These are phyloP conservation scores for Alternaria brassicae DNA, from an alignment of 2,329 filamentous ascomycete species.

Conservation along the genomic window DNA sequence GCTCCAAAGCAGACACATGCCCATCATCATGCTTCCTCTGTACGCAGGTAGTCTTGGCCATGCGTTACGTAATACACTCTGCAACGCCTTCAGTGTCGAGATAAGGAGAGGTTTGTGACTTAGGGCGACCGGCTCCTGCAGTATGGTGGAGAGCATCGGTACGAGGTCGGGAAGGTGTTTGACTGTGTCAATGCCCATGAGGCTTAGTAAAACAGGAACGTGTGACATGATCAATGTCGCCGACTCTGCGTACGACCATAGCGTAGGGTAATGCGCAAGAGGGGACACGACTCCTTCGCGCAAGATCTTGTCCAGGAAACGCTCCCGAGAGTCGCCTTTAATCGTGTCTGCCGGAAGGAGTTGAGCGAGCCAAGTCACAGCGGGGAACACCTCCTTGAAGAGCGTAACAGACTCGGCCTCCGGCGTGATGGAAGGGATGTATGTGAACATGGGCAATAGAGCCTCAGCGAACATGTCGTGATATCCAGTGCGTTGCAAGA, in stretches of 20 bases:
- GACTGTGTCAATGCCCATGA: slow-evolving; percentile 67
- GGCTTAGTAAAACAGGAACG: slow-evolving; percentile 58
- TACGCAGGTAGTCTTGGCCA: slow-evolving; percentile 74
- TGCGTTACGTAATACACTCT: slow-evolving; percentile 65
- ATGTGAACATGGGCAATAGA: slow-evolving; percentile 74
- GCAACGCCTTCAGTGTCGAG: slow-evolving; percentile 62
- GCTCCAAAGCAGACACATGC: slow-evolving; percentile 55
- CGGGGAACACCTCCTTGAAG: slow-evolving; percentile 70
- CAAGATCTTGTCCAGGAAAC: slow-evolving; percentile 55
- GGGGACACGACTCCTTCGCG: slow-evolving; percentile 53
- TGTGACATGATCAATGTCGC: slow-evolving; percentile 64
- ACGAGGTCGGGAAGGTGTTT: slow-evolving; percentile 76
- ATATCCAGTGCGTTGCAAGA: slow-evolving; percentile 64
- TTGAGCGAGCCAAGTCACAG: slow-evolving; percentile 64
- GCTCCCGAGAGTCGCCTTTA: slow-evolving; percentile 19
- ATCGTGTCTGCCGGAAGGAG: slow-evolving; percentile 5
- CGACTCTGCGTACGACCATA: slow-evolving; percentile 62
- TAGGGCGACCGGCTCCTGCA: slow-evolving; percentile 73
- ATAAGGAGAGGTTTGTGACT: slow-evolving; percentile 62
- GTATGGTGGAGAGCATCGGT: slow-evolving; percentile 68
- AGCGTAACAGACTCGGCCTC: slow-evolving; percentile 72
- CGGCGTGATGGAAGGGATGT: slow-evolving; percentile 78
- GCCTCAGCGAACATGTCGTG: slow-evolving; percentile 72
- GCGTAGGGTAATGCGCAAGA: slow-evolving; percentile 61
- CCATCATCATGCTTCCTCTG: slow-evolving; percentile 69